Conservation (phyloP, 352 stramenopile genomes). For the Pythium chondricola region DNA sequence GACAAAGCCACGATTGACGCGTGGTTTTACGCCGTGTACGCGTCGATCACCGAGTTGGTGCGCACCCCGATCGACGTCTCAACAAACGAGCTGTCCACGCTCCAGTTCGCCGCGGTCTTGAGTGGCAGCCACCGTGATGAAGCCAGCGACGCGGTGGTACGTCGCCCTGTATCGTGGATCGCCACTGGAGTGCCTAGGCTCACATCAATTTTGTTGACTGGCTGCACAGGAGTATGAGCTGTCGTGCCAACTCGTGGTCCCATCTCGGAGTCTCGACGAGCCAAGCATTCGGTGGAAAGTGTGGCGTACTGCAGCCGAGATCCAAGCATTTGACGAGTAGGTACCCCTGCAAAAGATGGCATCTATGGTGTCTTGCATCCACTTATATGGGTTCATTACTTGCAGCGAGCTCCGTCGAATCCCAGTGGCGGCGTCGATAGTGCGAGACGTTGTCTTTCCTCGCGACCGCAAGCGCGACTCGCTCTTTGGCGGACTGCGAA, state of each 20-base stretch:
- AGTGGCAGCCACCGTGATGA: constrained; percentile 52
- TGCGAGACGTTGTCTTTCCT: constrained; percentile 56
- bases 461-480: constrained; percentile 66
- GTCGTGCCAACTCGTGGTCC: constrained; percentile 60
- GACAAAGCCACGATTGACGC: constrained; percentile 72
- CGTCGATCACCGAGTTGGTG: constrained; percentile 58
- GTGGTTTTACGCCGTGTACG: constrained; percentile 77
- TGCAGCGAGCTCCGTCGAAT: constrained; percentile 44
- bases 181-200: neutral
- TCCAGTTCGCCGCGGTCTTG: constrained; percentile 45
- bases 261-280: constrained; percentile 42
- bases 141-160: constrained; percentile 44
- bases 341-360: constrained; percentile 2
- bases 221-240: constrained; percentile 55
- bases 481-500: constrained; percentile 61
- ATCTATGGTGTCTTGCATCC: neutral
- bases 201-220: neutral
- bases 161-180: neutral
- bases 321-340: constrained; percentile 71
- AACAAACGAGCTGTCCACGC: constrained; percentile 25
- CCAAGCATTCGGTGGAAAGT: constrained; percentile 73
- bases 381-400: too few relatives aligned
- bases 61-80: constrained; percentile 34
- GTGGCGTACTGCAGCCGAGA: constrained; percentile 63
- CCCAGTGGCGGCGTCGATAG: constrained; percentile 25